Evolutionary conservation across 805 yeast species (phyloP).

Genomic region (Zygosaccharomyces pseudorouxii): DNA sequence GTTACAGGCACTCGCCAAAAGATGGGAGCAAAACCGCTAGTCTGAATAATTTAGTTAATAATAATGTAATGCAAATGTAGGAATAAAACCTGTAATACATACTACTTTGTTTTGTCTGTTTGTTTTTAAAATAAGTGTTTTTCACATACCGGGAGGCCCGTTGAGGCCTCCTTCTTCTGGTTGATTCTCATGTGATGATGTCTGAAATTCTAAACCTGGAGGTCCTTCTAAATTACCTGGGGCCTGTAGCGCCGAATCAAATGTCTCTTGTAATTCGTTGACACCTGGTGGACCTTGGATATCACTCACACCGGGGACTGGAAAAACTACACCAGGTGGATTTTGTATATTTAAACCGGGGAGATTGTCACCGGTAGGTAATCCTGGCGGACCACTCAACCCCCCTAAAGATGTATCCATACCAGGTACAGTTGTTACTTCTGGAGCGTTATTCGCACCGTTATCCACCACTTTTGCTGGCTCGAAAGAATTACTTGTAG

Average conservation of each 20-base stretch:
- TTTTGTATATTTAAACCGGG: not conserved
- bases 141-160: slow-evolving; percentile 7
- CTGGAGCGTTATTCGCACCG: not conserved
- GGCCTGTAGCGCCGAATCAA: slow-evolving; percentile 13
- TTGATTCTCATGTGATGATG: not conserved
- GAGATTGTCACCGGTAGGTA: slow-evolving; percentile 6
- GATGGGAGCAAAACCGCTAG: slow-evolving; percentile 36
- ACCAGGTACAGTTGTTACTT: slow-evolving; percentile 27
- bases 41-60: not conserved
- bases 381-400: slow-evolving; percentile 27
- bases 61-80: slow-evolving; percentile 7
- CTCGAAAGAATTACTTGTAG: not conserved
- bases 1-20: slow-evolving; percentile 45
- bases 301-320: slow-evolving; percentile 23
- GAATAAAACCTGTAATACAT: slow-evolving; percentile 10
- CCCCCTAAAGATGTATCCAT: not conserved
- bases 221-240: slow-evolving; percentile 31
- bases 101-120: slow-evolving; percentile 11
- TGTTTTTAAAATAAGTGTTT: too few species aligned
- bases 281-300: slow-evolving; percentile 25
- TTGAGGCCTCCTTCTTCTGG: not conserved
- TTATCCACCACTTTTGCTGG: not conserved
- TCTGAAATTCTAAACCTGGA: slow-evolving; percentile 21
- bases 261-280: not conserved
- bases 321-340: slow-evolving; percentile 9